These are phyloP conservation scores for Pleurotus platypus DNA, from an alignment of 768 basidiomycete species.

Conservation along the genomic window DNA sequence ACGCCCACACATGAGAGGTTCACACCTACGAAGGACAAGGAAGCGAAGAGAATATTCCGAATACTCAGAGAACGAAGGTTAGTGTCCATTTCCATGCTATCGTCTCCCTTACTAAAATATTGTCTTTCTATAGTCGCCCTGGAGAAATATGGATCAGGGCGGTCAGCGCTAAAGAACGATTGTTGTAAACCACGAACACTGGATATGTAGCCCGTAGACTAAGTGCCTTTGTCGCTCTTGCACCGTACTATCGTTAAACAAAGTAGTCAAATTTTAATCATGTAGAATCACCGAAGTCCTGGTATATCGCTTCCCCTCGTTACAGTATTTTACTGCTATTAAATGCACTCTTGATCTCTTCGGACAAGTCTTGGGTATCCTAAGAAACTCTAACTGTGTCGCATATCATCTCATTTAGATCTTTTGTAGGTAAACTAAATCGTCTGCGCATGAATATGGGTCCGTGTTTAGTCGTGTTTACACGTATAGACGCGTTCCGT, in stretches of 20 bases:
- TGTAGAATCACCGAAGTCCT: background rate
- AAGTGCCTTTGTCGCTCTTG: too few species aligned
- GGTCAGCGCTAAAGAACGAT: constrained; percentile 62
- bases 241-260: background rate
- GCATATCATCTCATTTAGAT: too few species aligned
- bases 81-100: constrained; percentile 14
- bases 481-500: constrained; percentile 2
- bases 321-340: background rate
- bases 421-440: too few species aligned
- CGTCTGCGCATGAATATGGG: background rate
- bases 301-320: background rate
- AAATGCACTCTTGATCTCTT: too few species aligned
- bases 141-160: constrained; percentile 71
- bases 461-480: constrained; percentile 2
- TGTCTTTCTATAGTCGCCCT: constrained; percentile 47
- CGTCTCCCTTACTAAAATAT: constrained; percentile 10
- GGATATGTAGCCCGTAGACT: too few species aligned
- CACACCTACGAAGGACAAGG: constrained; percentile 31
- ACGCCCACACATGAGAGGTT: constrained; percentile 30
- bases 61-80: constrained; percentile 81
- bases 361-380: too few species aligned
- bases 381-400: too few species aligned
- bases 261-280: background rate
- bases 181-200: constrained; percentile 33
- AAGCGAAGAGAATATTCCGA: constrained; percentile 57